Conservation (phyloP, 2,329 filamentous ascomycete genomes). For the Ophiobolus disseminans region DNA sequence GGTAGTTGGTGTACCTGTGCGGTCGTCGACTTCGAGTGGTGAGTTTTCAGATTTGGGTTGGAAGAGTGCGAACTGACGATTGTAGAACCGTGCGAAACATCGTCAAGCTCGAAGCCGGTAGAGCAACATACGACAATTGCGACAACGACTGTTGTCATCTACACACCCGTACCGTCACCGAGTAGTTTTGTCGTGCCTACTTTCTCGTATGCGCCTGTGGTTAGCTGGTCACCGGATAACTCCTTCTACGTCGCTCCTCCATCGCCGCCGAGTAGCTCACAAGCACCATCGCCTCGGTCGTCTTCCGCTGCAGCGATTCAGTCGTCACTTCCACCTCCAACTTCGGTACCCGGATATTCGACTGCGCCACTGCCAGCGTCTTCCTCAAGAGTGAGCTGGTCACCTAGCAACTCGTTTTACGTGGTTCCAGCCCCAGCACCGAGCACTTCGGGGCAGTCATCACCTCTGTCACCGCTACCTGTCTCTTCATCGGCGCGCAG, state of each 20-base stretch:
- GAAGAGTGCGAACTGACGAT: no score
- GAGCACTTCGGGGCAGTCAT: not conserved
- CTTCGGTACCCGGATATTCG: no score
- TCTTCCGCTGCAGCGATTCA: no score
- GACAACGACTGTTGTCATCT: constrained; percentile 1
- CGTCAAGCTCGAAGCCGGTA: not conserved
- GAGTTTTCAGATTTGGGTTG: not conserved
- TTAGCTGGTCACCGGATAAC: not conserved
- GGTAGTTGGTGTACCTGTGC: constrained; percentile 19
- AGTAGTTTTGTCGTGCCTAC: not conserved
- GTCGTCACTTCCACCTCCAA: no score
- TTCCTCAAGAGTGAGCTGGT: no score
- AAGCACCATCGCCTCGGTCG: no score
- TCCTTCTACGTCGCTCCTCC: not conserved
- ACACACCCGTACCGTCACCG: not conserved
- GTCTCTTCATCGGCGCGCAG: not conserved
- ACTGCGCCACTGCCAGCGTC: no score
- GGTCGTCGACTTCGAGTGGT: constrained; percentile 19
- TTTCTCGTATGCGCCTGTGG: not conserved
- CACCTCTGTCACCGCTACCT: no score
- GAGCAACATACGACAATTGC: not conserved
- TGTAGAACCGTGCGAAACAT: constrained; percentile 13
- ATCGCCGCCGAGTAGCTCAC: no score
- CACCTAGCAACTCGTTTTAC: constrained; percentile 1
- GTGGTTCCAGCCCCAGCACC: not conserved